Base-by-base conservation (phyloP, 2,329 filamentous ascomycete genomes). In the Phialophora tarda region DNA sequence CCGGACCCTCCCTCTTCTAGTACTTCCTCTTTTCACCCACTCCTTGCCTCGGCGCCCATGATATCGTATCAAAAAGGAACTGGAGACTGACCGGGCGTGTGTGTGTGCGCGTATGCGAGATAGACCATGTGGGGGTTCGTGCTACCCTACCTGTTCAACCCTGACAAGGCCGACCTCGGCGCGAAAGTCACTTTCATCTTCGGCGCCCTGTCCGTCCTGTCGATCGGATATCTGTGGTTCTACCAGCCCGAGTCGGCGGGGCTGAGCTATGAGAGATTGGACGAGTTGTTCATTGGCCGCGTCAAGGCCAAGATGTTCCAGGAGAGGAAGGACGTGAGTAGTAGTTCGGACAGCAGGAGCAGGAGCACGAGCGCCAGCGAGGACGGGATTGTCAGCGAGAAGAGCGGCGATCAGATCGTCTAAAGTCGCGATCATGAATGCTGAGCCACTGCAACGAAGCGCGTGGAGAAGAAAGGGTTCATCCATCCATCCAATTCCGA, bases 171-270 rank as follows among this genome's bases (percentile, higher is more conserved):
- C 62, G 78, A 84, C 60, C 73, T 78, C 14, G 77, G 74, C 65
- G 76, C 79, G 6, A 78, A 78, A 63, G 74, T 74, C 0, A 75
- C 73, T 0, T 81, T 81, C 67, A 79, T 82, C 68, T 82, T 78
- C 77, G 77, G 73, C 6, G 75, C 70, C 0, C 58, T 77, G 5
- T 73, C 72, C 5, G 71, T 78, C 0, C 24, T 77, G 12, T 64
- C 55, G 24, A 51, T 59, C 23, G 53, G 56, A 0, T 67, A 62
- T 30, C 54, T 64, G 41, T 80, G 76, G 76, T 71, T 75, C 1
- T 81, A 75, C 67, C 73, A 79, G 6, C 78, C 78, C 2, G 79
- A 81, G 65, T 71, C 75, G 1, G 78, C 75, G 54, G 77, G 73
- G 2, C 63, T 75, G 17, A 75, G 72, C 0, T 76, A 74, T 41